These are phyloP conservation scores for Boechera retrofracta DNA, from an alignment of 345 rosid species.

Conservation along the genomic window DNA sequence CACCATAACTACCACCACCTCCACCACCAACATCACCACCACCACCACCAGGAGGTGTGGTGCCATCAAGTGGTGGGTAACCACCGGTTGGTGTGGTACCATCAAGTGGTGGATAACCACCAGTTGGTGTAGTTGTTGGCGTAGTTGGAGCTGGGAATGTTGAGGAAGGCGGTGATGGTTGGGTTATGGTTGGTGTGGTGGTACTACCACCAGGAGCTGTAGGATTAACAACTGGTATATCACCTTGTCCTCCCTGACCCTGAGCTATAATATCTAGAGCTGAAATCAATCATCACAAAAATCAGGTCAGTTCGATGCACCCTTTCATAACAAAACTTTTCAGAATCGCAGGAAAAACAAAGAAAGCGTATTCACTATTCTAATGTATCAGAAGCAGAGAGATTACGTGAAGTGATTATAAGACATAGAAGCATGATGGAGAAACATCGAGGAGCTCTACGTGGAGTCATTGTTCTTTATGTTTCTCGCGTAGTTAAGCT, in stretches of 20 bases:
- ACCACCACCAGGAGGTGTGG: constrained; percentile 35
- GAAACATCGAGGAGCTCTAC: constrained; percentile 46
- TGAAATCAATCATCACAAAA: constrained; percentile 39
- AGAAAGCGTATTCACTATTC: constrained; percentile 1
- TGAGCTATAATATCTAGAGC: constrained; percentile 45
- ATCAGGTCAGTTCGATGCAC: constrained; percentile 25
- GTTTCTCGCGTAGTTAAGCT: constrained; percentile 40
- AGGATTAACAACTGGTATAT: constrained; percentile 76
- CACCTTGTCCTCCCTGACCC: constrained; percentile 44
- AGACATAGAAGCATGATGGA: constrained; percentile 56
- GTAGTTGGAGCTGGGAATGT: constrained; percentile 45
- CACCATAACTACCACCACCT: constrained; percentile 18
- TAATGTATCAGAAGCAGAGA: constrained; percentile 25
- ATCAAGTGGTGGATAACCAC: constrained; percentile 47
- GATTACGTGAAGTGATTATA: constrained; percentile 73
- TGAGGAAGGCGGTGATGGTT: constrained; percentile 46
- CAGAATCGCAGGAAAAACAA: not conserved
- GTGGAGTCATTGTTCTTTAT: constrained; percentile 53
- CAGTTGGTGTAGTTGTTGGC: constrained; percentile 37
- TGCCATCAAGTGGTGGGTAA: constrained; percentile 47
- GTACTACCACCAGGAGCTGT: constrained; percentile 58
- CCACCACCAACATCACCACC: constrained; percentile 36
- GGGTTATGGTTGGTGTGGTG: constrained; percentile 57
- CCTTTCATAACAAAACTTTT: constrained; percentile 1
- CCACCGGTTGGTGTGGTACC: constrained; percentile 40